Evolutionary conservation across 257 asterid genomes (phyloP).

Genomic region (Paraleonurus japonicus): DNA sequence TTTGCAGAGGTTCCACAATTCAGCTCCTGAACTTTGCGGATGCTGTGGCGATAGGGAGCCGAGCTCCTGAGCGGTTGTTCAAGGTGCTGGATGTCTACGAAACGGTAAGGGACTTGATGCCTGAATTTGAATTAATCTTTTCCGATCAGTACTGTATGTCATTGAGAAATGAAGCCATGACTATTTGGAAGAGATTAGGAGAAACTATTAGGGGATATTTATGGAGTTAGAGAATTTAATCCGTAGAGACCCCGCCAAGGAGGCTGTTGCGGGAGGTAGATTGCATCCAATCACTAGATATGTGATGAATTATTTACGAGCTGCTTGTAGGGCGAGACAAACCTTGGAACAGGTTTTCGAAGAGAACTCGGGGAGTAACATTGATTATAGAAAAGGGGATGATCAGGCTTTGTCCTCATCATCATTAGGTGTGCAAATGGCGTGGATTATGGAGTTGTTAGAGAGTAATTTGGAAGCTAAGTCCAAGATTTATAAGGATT

Average conservation of each 20-base stretch:
- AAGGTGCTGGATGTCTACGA: conserved; percentile 90
- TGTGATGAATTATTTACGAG: conserved; percentile 93
- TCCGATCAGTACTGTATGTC: conserved; percentile 77
- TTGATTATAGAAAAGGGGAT: conserved; percentile 62
- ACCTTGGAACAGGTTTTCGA: conserved; percentile 87
- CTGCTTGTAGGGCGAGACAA: conserved; percentile 80
- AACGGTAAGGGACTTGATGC: conserved; percentile 80
- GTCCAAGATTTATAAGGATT: conserved; percentile 72
- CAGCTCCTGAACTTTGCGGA: conserved; percentile 91
- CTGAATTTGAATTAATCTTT: conserved; percentile 79
- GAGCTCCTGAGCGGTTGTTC: conserved; percentile 93
- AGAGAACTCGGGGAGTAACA: conserved; percentile 38
- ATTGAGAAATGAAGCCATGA: conserved; percentile 73
- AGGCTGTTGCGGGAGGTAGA: conserved; percentile 86
- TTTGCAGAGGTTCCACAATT: conserved; percentile 76
- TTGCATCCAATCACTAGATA: conserved; percentile 93
- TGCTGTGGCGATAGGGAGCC: conserved; percentile 84
- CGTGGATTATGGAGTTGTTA: conserved; percentile 88
- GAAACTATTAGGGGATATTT: conserved; percentile 80
- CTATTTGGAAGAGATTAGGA: conserved; percentile 86
- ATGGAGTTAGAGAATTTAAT: conserved; percentile 95
- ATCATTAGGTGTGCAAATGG: conserved; percentile 67
- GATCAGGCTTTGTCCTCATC: conserved; percentile 54
- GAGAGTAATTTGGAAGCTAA: conserved; percentile 94
- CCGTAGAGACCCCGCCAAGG: conserved; percentile 85